These are phyloP conservation scores for Beauveria scarabaeidicola DNA, from an alignment of 2,329 filamentous ascomycete genomes.

Conservation along the genomic window DNA sequence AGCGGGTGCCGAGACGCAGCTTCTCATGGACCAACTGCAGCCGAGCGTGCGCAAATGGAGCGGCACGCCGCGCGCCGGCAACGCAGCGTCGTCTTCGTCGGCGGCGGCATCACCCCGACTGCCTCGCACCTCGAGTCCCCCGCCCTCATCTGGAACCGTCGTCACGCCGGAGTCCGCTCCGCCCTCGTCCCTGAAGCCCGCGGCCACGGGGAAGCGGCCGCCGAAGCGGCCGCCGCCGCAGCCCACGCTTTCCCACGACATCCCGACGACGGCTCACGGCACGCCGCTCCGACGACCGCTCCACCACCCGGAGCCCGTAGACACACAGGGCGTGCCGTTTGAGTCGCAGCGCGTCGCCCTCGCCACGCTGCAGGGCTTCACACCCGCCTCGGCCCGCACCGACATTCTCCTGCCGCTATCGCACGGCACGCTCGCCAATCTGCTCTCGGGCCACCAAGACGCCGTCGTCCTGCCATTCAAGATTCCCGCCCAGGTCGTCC, in stretches of 20 bases:
- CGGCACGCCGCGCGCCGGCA: not conserved
- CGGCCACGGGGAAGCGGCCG: not conserved
- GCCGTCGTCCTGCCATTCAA: constrained; percentile 49
- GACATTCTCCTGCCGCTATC: constrained; percentile 47
- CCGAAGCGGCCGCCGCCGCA: not conserved
- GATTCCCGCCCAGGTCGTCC: constrained; percentile 44
- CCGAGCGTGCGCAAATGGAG: constrained; percentile 5
- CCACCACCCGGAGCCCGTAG: constrained; percentile 15
- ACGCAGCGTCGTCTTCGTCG: not conserved
- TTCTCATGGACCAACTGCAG: constrained; percentile 24
- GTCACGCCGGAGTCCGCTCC: not conserved
- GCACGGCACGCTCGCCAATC: constrained; percentile 36
- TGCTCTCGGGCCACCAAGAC: constrained; percentile 41
- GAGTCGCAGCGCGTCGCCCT: constrained; percentile 43
- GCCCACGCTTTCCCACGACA: constrained; percentile 1
- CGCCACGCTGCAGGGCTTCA: constrained; percentile 38
- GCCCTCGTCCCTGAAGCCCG: not conserved
- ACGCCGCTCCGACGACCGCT: constrained; percentile 21
- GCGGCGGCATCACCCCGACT: not conserved
- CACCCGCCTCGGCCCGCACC: constrained; percentile 39
- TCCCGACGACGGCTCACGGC: constrained; percentile 8
- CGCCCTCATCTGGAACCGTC: not conserved
- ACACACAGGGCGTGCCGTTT: constrained; percentile 23
- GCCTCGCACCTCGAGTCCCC: not conserved
- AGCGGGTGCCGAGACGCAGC: constrained; percentile 27